phyloP scores from a whole-genome alignment of 2,329 filamentous ascomycete species.

The Diaporthe citri region DNA sequence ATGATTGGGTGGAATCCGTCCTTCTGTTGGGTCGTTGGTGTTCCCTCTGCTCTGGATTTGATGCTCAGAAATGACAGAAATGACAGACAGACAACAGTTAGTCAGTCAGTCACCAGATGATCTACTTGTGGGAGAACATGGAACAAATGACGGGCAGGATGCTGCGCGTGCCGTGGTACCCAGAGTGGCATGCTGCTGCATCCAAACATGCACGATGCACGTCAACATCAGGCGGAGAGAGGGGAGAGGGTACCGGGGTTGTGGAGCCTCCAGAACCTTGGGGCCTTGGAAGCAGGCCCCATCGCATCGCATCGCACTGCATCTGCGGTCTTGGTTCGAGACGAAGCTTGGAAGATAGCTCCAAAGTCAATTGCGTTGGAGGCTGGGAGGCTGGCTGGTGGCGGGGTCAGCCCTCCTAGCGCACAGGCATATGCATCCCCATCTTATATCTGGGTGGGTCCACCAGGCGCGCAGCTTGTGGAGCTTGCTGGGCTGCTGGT shows the following conservation, averaged over 20 bases:
- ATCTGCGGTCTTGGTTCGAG: constrained; percentile 6
- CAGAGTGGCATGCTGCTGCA: constrained; percentile 14
- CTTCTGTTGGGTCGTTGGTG: not conserved
- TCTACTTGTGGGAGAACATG: not conserved
- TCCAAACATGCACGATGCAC: constrained; percentile 21
- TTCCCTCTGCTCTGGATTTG: not conserved
- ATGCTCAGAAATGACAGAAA: not conserved
- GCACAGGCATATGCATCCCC: constrained; percentile 26
- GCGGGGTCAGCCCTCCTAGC: constrained; percentile 24
- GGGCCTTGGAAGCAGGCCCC: not conserved
- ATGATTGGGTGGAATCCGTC: not conserved
- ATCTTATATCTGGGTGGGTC: constrained; percentile 3
- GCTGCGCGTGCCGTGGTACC: not conserved
- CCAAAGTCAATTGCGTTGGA: constrained; percentile 20
- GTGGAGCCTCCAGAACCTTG: constrained; percentile 20
- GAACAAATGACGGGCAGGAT: not conserved
- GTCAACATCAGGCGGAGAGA: constrained; percentile 8
- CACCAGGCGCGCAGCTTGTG: not conserved
- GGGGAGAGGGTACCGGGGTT: not conserved
- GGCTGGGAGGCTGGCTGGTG: constrained; percentile 8
- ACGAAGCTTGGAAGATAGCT: constrained; percentile 27
- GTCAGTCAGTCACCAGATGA: not conserved
- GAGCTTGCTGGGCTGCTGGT: not conserved
- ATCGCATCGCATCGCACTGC: not conserved
- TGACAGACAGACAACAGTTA: not conserved